Conservation (phyloP, 306 rosid genomes). For the Trichosanthes truncata region DNA sequence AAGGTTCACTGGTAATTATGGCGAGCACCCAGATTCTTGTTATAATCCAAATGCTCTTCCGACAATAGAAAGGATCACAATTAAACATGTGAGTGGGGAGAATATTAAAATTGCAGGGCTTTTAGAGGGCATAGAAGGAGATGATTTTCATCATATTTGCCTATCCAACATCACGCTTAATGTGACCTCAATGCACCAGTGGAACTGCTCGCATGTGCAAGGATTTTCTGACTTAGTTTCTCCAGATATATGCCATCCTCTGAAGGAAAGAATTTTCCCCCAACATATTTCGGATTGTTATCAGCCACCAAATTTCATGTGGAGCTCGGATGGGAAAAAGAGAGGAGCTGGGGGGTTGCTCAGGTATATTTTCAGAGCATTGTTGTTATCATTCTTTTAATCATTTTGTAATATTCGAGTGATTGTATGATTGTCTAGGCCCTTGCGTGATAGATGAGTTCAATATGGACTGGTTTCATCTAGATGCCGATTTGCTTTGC, state of each 20-base stretch:
- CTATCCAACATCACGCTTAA: conserved; percentile 37
- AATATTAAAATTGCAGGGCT: conserved; percentile 33
- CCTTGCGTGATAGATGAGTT: background rate
- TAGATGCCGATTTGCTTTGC: background rate
- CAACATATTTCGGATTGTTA: background rate
- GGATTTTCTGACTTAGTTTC: conserved; percentile 3
- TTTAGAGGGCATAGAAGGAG: background rate
- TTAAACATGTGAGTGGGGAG: conserved; percentile 30
- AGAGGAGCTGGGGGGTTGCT: background rate
- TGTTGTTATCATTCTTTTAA: background rate
- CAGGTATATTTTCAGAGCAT: background rate
- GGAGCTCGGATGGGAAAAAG: background rate
- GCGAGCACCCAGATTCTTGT: conserved; percentile 51
- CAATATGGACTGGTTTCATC: background rate
- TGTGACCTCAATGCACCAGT: background rate
- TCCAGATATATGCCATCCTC: background rate
- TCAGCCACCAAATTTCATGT: background rate
- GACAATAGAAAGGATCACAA: conserved; percentile 26
- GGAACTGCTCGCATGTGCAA: conserved; percentile 7
- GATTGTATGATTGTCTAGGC: background rate
- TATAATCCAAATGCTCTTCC: conserved; percentile 51
- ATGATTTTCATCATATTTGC: conserved; percentile 17
- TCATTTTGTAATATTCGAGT: background rate
- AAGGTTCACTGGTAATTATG: conserved; percentile 26
- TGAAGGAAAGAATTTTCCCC: background rate